These are phyloP conservation scores for Claviceps maximensis DNA, from an alignment of 2,329 filamentous ascomycete species.

Conservation along the genomic window DNA sequence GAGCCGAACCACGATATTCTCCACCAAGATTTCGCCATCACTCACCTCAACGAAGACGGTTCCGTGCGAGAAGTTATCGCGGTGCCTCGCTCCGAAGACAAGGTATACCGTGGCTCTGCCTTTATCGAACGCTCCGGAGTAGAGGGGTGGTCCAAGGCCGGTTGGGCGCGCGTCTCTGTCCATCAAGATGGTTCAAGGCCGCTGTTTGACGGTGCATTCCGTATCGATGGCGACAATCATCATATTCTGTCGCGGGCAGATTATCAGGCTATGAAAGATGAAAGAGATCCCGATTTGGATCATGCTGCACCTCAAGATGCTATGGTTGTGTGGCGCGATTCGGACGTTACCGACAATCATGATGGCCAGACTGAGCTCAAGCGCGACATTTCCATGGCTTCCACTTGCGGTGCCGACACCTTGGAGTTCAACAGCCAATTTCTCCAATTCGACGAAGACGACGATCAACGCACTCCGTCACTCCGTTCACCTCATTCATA, in stretches of 20 bases:
- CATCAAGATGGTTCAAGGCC: slow-evolving; percentile 63
- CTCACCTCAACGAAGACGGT: slow-evolving; percentile 61
- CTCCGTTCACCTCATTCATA: slow-evolving; percentile 29
- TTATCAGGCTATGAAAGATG: slow-evolving; percentile 60
- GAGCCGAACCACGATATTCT: slow-evolving; percentile 89
- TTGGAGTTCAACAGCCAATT: slow-evolving; percentile 67
- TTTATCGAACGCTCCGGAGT: slow-evolving; percentile 52
- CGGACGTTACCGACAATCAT: slow-evolving; percentile 50
- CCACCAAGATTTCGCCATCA: slow-evolving; percentile 58
- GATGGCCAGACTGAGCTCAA: slow-evolving; percentile 47
- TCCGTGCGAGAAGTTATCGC: slow-evolving; percentile 50
- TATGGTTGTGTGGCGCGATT: slow-evolving; percentile 89
- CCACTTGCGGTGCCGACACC: slow-evolving; percentile 59
- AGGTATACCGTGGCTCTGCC: slow-evolving; percentile 69
- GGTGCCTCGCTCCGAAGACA: slow-evolving; percentile 61
- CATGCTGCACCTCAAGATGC: slow-evolving; percentile 46
- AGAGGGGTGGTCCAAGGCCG: slow-evolving; percentile 61
- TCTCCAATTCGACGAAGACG: slow-evolving; percentile 52
- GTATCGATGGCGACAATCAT: slow-evolving; percentile 68
- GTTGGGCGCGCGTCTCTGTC: slow-evolving; percentile 76
- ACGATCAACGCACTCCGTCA: slow-evolving; percentile 12
- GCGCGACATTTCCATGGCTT: slow-evolving; percentile 33
- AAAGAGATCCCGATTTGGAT: slow-evolving; percentile 54
- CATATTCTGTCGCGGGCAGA: slow-evolving; percentile 67
- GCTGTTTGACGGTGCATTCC: slow-evolving; percentile 83